Evolutionary conservation across 352 stramenopile species (phyloP).

Genomic region (Elongisporangium undulatum): DNA sequence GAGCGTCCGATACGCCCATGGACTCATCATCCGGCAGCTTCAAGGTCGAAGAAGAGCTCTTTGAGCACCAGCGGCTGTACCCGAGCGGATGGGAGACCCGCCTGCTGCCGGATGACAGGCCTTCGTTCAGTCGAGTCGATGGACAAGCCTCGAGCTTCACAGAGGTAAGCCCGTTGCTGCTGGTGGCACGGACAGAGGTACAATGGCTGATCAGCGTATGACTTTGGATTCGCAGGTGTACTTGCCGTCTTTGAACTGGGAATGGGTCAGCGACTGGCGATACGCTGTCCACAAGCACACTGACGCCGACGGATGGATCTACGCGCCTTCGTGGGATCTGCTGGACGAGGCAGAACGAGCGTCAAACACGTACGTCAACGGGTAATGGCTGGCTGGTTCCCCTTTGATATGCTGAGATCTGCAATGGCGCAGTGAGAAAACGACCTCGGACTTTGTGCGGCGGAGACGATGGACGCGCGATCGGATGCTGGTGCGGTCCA

Average conservation of each 20-base stretch:
- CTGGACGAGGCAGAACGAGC: slow-evolving; percentile 12
- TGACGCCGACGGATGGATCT: slow-evolving; percentile 53
- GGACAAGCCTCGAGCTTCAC: slow-evolving; percentile 34
- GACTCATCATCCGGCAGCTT: neutral
- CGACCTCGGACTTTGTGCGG: slow-evolving; percentile 27
- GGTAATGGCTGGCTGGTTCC: neutral
- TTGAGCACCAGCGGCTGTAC: slow-evolving; percentile 51
- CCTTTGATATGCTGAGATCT: neutral
- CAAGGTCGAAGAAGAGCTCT: slow-evolving; percentile 41
- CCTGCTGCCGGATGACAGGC: slow-evolving; percentile 9
- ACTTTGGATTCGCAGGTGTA: slow-evolving; percentile 19
- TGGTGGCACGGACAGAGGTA: neutral
- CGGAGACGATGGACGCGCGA: slow-evolving; percentile 56
- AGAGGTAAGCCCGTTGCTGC: slow-evolving; percentile 14
- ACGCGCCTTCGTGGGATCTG: slow-evolving; percentile 33
- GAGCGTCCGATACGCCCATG: neutral
- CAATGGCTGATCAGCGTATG: neutral
- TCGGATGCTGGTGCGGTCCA: slow-evolving; percentile 37
- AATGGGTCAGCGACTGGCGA: slow-evolving; percentile 54
- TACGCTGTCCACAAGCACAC: slow-evolving; percentile 38
- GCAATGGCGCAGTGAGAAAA: slow-evolving; percentile 24
- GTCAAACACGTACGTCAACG: slow-evolving; percentile 13
- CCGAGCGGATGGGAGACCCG: slow-evolving; percentile 18
- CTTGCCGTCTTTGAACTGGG: slow-evolving; percentile 49
- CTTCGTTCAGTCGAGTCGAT: slow-evolving; percentile 18